Evolutionary conservation across 176 grass and related monocot genomes (phyloP).

Genomic region (Carex myosuroides): DNA sequence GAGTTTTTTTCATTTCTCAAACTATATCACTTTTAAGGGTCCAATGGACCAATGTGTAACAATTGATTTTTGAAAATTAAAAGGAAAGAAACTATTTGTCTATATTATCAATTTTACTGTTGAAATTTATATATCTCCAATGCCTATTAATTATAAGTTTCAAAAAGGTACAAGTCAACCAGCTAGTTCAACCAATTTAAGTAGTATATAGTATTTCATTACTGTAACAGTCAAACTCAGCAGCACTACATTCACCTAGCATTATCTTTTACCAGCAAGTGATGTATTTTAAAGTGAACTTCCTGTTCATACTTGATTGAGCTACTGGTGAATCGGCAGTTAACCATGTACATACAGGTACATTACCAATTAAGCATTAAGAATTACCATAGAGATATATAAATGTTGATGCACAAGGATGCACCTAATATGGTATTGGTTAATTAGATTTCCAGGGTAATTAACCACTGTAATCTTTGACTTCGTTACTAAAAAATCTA

Average conservation of each 20-base stretch:
- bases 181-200: background rate
- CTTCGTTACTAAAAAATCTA: too few species aligned
- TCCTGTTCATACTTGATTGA: conserved; percentile 29
- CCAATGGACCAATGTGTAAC: too few species aligned
- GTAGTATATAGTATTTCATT: background rate
- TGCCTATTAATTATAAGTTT: conserved; percentile 25
- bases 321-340: background rate
- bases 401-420: too few species aligned
- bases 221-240: background rate
- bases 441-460: too few species aligned
- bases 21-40: too few species aligned
- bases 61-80: too few species aligned
- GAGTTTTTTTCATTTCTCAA: background rate
- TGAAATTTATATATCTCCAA: conserved; percentile 75
- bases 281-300: conserved; percentile 20
- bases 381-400: too few species aligned
- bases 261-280: background rate
- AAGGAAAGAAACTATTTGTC: too few species aligned
- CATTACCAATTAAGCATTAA: background rate
- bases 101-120: conserved; percentile 36
- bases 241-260: conserved; percentile 57
- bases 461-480: too few species aligned
- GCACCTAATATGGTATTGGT: too few species aligned
- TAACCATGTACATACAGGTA: background rate
- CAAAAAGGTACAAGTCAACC: background rate